phyloP scores from a whole-genome alignment of 2,329 filamentous ascomycete species.

The Pseudopithomyces chartarum region DNA sequence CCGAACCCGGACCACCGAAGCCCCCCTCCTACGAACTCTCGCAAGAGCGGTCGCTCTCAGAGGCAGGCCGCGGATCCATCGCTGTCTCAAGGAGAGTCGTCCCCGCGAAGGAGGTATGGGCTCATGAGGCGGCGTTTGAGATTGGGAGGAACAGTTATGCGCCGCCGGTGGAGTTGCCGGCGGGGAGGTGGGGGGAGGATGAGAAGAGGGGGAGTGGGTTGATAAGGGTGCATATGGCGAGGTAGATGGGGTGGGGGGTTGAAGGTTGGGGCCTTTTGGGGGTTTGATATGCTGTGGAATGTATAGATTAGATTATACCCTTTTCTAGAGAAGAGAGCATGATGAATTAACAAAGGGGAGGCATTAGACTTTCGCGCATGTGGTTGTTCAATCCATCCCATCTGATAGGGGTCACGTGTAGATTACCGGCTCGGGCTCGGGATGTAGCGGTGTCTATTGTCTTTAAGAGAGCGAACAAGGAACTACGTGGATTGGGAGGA shows the following conservation, averaged over 20 bases:
- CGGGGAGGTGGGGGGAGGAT: background rate
- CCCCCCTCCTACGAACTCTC: conserved; percentile 22
- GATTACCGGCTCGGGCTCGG: too few relatives aligned
- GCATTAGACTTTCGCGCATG: too few relatives aligned
- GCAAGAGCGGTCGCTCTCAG: conserved; percentile 16
- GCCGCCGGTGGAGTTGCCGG: conserved; percentile 16
- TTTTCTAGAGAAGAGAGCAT: too few relatives aligned
- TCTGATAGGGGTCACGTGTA: too few relatives aligned
- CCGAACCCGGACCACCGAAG: background rate
- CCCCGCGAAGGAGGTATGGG: conserved; percentile 20
- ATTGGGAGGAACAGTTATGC: conserved; percentile 29
- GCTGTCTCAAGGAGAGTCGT: conserved; percentile 10
- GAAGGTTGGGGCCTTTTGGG: too few relatives aligned
- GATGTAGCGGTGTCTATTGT: too few relatives aligned
- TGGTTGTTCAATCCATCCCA: too few relatives aligned
- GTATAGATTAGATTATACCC: too few relatives aligned
- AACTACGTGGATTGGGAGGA: too few relatives aligned
- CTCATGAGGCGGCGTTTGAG: conserved; percentile 21
- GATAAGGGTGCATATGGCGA: conserved; percentile 5
- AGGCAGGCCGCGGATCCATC: conserved; percentile 13
- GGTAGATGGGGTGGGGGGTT: background rate
- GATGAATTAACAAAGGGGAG: too few relatives aligned
- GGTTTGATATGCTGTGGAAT: too few relatives aligned
- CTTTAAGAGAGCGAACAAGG: too few relatives aligned
- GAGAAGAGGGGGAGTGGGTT: conserved; percentile 7